These are phyloP conservation scores for Camelina hispida DNA, from an alignment of 345 rosid genomes.

Conservation along the genomic window DNA sequence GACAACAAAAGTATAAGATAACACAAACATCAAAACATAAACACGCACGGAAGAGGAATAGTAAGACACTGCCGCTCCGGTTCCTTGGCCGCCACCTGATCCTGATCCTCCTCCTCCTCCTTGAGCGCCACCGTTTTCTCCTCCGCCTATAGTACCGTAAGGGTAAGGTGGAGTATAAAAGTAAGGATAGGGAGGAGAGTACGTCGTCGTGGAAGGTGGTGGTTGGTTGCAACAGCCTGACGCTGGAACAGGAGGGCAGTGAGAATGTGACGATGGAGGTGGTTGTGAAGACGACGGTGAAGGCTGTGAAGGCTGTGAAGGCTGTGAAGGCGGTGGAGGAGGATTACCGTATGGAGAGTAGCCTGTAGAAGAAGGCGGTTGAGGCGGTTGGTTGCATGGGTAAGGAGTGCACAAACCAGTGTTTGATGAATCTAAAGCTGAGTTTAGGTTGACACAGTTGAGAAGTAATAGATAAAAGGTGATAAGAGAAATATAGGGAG, in stretches of 20 bases:
- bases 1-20: conserved; percentile 11
- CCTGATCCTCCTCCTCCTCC: conserved; percentile 31
- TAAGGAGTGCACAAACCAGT: conserved; percentile 41
- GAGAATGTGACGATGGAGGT: conserved; percentile 35
- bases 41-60: conserved; percentile 1
- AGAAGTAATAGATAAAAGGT: conserved; percentile 27
- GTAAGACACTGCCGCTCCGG: conserved; percentile 26
- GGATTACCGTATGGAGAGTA: conserved; percentile 39
- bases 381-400: conserved; percentile 49
- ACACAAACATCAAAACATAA: conserved; percentile 27
- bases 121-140: conserved; percentile 27
- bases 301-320: conserved; percentile 29
- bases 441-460: conserved; percentile 32
- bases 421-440: conserved; percentile 32
- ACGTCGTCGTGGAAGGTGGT: conserved; percentile 32
- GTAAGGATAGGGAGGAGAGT: conserved; percentile 46
- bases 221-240: conserved; percentile 42
- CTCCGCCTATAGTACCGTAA: conserved; percentile 39
- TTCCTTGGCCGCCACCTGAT: conserved; percentile 17
- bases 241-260: conserved; percentile 44
- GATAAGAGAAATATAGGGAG: conserved; percentile 16
- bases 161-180: conserved; percentile 43
- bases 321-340: conserved; percentile 32
- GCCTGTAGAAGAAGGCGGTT: conserved; percentile 39
- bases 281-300: background rate